Evolutionary conservation across 495 filamentous ascomycete species (phyloP).

Genomic region (Daldinia vernicosa): DNA sequence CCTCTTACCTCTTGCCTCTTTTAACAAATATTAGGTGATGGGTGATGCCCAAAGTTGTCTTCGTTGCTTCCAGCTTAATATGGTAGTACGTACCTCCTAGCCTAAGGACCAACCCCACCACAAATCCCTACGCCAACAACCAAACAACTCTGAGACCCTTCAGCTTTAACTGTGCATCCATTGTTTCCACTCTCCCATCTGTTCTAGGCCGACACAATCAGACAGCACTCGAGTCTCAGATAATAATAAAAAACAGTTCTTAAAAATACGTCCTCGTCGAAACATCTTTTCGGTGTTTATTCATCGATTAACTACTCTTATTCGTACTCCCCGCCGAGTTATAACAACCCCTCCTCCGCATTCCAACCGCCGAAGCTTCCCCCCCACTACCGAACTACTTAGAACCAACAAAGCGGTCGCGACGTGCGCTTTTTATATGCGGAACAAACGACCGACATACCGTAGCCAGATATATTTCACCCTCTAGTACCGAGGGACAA

Average conservation of each 20-base stretch:
- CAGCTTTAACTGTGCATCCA: background rate
- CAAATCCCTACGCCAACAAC: background rate
- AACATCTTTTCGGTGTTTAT: background rate
- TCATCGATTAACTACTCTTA: background rate
- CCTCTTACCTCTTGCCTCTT: too few species aligned
- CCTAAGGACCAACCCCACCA: background rate
- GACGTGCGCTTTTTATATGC: slow-evolving; percentile 1
- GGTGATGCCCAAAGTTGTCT: background rate
- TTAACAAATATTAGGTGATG: background rate
- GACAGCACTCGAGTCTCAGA: background rate
- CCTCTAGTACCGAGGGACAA: background rate
- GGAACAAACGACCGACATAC: background rate
- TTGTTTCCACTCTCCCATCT: background rate
- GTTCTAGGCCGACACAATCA: background rate
- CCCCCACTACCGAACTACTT: background rate
- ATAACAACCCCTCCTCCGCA: background rate
- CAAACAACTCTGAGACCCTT: background rate
- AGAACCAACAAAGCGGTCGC: background rate
- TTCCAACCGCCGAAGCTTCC: background rate
- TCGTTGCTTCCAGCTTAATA: background rate
- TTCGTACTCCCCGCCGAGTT: background rate
- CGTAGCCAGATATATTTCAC: background rate
- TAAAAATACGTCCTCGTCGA: background rate
- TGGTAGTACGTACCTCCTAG: background rate
- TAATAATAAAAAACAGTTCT: background rate